Base-by-base conservation (phyloP, 495 filamentous ascomycete genomes). In the Oidiodendron maius region DNA sequence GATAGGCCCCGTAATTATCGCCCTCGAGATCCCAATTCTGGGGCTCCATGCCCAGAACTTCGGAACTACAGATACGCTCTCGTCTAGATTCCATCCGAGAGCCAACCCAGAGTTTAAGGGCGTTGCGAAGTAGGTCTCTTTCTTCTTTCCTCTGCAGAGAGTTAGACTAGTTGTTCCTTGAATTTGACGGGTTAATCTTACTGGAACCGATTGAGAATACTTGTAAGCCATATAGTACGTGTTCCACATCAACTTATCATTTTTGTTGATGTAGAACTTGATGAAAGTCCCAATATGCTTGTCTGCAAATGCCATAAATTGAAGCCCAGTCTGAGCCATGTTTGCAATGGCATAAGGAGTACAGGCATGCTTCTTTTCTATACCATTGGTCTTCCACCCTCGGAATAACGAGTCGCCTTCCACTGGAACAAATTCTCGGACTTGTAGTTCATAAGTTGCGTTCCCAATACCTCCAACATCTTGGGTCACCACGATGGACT, bases 31-130 rank as follows among this genome's bases (percentile, higher is more conserved):
- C 76, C 56, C 73, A 62, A 56, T 72, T 71, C 46, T 74, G 57
- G 28, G 47, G 56, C n/a, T 58, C 25, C 74, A 79, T 79, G 16
- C 66, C 76, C 28, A 81, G 56, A 6, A 67, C 75, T 41, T 80
- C 77, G 0, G 67, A 57, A 0, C 77, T 76, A 28, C 72, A 61
- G 11, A 81, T 79, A 39, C 74, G 67, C 49, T 71, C 74, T 10
- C 73, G 74, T 22, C 68, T 71, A 38, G 76, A 76, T 12, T 76
- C 77, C 51, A 81, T 60, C 37, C 77, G 68, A 40, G 75, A 69
- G 3, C 72, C 75, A 61, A 78, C 72, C 76, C 76, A 81, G 11
- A 81, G 57, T 25, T 73, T 67, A 4, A 81, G 64, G 3, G 72
- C 74, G 22, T 68, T 68, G 24, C 57, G 56, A 21, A 81, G 61